phyloP scores from a whole-genome alignment of 495 filamentous ascomycete genomes.

The Mycothermus thermophilus region DNA sequence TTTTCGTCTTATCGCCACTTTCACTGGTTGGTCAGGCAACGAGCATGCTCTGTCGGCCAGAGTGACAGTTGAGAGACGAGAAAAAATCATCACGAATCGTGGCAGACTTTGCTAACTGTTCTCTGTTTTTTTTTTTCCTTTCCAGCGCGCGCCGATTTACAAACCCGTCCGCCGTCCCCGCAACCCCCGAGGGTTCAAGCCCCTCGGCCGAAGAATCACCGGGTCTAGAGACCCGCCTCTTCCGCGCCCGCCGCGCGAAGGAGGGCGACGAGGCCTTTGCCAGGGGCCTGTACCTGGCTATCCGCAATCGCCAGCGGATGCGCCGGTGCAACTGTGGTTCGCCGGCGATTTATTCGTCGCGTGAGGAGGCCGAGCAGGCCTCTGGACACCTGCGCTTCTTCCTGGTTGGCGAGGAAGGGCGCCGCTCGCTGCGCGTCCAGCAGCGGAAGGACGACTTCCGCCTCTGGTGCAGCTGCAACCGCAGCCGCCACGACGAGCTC shows the following conservation, averaged over 20 bases:
- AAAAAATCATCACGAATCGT: too few species aligned
- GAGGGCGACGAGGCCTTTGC: constrained; percentile 13
- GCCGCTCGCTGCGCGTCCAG: constrained; percentile 11
- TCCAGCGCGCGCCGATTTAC: too few species aligned
- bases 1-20: too few species aligned
- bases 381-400: constrained; percentile 21
- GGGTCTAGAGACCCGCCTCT: constrained; percentile 4
- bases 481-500: not conserved
- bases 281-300: constrained; percentile 11
- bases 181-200: not conserved
- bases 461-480: constrained; percentile 16
- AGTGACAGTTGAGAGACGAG: too few species aligned
- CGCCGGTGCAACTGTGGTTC: constrained; percentile 12
- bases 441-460: constrained; percentile 12
- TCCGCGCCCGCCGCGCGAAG: constrained; percentile 5
- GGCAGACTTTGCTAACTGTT: too few species aligned
- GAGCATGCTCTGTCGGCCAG: too few species aligned
- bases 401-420: not conserved
- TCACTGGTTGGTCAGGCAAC: too few species aligned
- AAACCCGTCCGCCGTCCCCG: too few species aligned
- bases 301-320: constrained; percentile 18
- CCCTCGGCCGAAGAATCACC: constrained; percentile 2
- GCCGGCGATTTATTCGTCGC: constrained; percentile 13
- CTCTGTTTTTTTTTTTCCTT: too few species aligned
- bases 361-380: constrained; percentile 11